A percentile compares a stretch with the other conserved stretches of the same genome.
Evolutionary conservation across 106 monocot genomes (phyloP).

Genomic region (Apostasia ramifera): DNA sequence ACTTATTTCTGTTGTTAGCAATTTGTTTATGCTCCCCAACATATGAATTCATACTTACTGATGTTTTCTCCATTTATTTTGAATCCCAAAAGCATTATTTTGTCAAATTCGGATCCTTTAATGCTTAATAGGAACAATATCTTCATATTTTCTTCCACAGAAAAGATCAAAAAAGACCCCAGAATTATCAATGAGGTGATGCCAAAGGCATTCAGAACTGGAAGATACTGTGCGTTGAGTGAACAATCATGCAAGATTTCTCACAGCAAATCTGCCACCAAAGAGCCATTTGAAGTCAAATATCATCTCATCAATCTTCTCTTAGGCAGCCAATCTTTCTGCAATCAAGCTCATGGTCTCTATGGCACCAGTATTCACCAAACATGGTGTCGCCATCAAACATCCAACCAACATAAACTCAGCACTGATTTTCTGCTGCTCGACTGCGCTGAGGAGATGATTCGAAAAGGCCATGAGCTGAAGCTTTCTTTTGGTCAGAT

Average conservation of each 20-base stretch:
- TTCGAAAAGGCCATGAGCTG: constrained; percentile 17
- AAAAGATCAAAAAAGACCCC: too few species aligned
- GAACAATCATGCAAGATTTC: constrained; percentile 6
- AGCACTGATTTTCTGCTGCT: too few species aligned
- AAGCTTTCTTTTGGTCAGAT: constrained; percentile 8
- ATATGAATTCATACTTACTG: too few species aligned
- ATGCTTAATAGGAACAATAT: too few species aligned
- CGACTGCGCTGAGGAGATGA: constrained; percentile 38
- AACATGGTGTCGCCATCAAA: background rate
- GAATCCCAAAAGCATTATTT: too few species aligned
- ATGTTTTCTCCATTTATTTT: too few species aligned
- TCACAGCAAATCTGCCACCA: background rate
- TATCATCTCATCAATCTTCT: constrained; percentile 20
- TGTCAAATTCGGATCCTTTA: too few species aligned
- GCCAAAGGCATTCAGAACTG: constrained; percentile 9
- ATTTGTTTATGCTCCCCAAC: too few species aligned
- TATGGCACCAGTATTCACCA: background rate
- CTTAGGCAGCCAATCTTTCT: constrained; percentile 26
- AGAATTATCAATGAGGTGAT: constrained; percentile 16
- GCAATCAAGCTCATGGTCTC: constrained; percentile 15
- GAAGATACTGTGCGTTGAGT: background rate
- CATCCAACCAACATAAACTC: too few species aligned
- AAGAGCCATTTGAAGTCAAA: constrained; percentile 3
- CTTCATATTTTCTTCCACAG: too few species aligned
- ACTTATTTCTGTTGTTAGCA: too few species aligned